Conservation (phyloP, 179 eudicot genomes). For the Heliamphora pulchella region DNA sequence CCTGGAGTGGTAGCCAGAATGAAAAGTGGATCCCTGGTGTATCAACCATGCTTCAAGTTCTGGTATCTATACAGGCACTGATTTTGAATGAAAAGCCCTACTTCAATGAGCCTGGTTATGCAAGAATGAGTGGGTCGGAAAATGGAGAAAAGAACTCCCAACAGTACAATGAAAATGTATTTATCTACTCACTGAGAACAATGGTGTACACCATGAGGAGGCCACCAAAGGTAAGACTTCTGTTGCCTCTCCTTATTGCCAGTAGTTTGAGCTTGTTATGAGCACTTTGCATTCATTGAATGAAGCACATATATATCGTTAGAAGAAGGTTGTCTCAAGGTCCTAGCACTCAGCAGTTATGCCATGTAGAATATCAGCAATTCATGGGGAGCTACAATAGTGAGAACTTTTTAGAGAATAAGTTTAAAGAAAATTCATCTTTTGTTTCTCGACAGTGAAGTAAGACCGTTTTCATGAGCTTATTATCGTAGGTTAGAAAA, state of each 20-base stretch:
- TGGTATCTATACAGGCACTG: constrained; percentile 79
- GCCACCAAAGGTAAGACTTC: constrained; percentile 64
- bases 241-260: not conserved
- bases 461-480: too few species aligned
- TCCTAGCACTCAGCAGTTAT: not conserved
- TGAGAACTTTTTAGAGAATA: not conserved
- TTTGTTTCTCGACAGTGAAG: too few species aligned
- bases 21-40: constrained; percentile 66
- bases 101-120: constrained; percentile 75
- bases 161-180: constrained; percentile 46
- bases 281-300: not conserved
- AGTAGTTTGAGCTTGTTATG: constrained; percentile 7
- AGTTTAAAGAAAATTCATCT: not conserved
- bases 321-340: not conserved
- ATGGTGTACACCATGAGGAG: constrained; percentile 57
- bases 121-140: constrained; percentile 18
- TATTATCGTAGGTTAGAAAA: too few species aligned
- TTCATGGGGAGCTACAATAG: not conserved
- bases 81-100: constrained; percentile 72
- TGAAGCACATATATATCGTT: not conserved
- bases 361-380: not conserved
- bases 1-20: constrained; percentile 52
- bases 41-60: constrained; percentile 73
- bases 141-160: constrained; percentile 32
- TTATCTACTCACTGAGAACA: constrained; percentile 53